phyloP scores from a whole-genome alignment of 202 grass and related monocot species.

The Setaria italica region DNA sequence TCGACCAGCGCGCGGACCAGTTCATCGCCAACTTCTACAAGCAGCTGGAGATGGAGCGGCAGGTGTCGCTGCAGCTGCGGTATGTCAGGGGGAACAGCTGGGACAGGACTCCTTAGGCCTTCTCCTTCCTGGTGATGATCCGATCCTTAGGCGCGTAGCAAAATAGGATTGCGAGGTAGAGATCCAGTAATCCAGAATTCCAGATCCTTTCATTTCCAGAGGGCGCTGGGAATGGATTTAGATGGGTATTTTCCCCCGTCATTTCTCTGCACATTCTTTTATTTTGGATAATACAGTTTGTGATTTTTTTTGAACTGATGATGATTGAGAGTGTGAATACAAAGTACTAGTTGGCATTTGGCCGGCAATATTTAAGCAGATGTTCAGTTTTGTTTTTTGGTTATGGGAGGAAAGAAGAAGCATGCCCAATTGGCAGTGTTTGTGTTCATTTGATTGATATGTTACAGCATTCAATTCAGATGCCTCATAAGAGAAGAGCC shows the following conservation, averaged over 20 bases:
- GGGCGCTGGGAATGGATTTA: background rate
- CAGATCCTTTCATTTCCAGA: background rate
- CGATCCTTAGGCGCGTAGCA: background rate
- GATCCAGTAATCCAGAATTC: background rate
- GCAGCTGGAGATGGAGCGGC: slow-evolving; percentile 79
- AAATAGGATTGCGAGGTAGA: background rate
- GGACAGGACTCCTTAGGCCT: slow-evolving; percentile 32
- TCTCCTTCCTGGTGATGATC: background rate
- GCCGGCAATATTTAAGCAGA: background rate
- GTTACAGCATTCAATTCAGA: background rate
- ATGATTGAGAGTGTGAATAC: background rate
- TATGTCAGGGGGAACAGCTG: slow-evolving; percentile 52
- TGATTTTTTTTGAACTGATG: slow-evolving; percentile 1
- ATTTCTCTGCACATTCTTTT: background rate
- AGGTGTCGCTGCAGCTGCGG: slow-evolving; percentile 75
- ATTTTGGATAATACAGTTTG: background rate
- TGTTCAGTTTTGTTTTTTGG: background rate
- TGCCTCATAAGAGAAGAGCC: background rate
- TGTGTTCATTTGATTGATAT: background rate
- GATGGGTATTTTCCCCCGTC: slow-evolving; percentile 50
- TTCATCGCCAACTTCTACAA: slow-evolving; percentile 77
- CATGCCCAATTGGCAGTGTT: background rate
- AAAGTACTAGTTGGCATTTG: background rate
- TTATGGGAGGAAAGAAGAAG: background rate
- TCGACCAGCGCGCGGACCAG: slow-evolving; percentile 62